Evolutionary conservation across 208 protist species (phyloP).

Genomic region (Acanthamoeba triangularis): DNA sequence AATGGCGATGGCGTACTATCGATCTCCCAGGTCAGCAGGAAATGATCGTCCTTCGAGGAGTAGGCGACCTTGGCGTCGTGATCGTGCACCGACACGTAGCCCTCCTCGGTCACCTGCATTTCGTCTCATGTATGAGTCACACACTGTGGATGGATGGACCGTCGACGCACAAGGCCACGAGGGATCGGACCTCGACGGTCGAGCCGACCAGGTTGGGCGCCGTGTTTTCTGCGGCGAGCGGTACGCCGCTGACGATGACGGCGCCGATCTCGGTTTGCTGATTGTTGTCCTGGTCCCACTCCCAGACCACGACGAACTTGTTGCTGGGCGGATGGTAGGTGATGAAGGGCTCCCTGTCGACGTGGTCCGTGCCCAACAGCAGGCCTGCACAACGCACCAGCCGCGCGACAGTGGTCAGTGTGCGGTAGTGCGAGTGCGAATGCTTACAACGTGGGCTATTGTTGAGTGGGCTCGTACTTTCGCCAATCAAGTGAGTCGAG

Average conservation of each 20-base stretch:
- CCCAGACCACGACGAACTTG: neutral
- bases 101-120: neutral
- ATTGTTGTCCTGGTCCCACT: neutral
- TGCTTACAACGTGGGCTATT: too few species aligned
- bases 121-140: too few species aligned
- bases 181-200: neutral
- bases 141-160: too few species aligned
- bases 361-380: neutral
- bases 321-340: neutral
- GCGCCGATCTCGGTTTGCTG: neutral
- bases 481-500: neutral
- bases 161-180: too few species aligned
- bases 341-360: neutral
- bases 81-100: neutral
- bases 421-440: neutral
- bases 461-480: neutral
- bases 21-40: neutral
- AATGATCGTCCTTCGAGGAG: neutral
- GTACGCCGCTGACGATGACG: neutral
- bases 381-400: neutral
- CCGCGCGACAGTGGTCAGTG: neutral
- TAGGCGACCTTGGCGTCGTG: slow-evolving; percentile 5
- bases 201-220: neutral
- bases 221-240: neutral
- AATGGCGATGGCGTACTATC: too few species aligned